Percentiles rank a stretch among this genome's conserved stretches.
phyloP scores from a whole-genome alignment of 2,329 filamentous ascomycete species.

The Exserohilum rostratum region DNA sequence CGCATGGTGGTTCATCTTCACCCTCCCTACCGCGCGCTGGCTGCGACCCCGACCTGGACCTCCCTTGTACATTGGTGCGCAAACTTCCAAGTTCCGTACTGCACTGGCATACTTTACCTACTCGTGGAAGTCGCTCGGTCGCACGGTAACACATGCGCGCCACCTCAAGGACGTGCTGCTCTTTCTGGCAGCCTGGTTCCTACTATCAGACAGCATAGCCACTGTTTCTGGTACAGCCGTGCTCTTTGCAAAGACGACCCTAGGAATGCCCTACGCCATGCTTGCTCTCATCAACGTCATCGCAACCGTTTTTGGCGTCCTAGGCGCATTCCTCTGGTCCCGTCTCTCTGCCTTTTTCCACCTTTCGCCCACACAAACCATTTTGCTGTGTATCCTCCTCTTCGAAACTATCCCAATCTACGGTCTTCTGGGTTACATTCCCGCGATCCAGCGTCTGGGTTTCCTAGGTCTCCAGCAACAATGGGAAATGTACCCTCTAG shows the following conservation, averaged over 20 bases:
- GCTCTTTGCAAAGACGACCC: constrained; percentile 90
- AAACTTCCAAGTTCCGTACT: constrained; percentile 48
- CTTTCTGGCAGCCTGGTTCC: constrained; percentile 89
- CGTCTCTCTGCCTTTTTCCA: constrained; percentile 72
- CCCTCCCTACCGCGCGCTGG: constrained; percentile 85
- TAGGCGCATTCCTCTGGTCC: constrained; percentile 90
- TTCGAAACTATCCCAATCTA: constrained; percentile 95
- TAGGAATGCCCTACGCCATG: constrained; percentile 87
- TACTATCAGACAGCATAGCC: constrained; percentile 91
- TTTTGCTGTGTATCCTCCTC: constrained; percentile 85
- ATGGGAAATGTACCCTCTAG: constrained; percentile 96
- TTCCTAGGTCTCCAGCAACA: constrained; percentile 86
- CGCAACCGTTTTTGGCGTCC: constrained; percentile 79
- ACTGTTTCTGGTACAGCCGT: constrained; percentile 95
- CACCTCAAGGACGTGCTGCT: constrained; percentile 74
- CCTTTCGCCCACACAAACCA: constrained; percentile 81
- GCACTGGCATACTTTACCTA: constrained; percentile 77
- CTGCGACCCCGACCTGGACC: constrained; percentile 87
- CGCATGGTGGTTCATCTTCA: constrained; percentile 91
- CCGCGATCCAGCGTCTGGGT: constrained; percentile 74
- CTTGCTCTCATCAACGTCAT: constrained; percentile 94
- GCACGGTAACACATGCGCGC: constrained; percentile 76
- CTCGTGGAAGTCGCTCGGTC: constrained; percentile 85
- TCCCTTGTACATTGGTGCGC: constrained; percentile 56
- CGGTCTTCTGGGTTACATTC: constrained; percentile 85